phyloP scores from a whole-genome alignment of 2,329 filamentous ascomycete species.

The Nannizziopsis arthrosporioides region DNA sequence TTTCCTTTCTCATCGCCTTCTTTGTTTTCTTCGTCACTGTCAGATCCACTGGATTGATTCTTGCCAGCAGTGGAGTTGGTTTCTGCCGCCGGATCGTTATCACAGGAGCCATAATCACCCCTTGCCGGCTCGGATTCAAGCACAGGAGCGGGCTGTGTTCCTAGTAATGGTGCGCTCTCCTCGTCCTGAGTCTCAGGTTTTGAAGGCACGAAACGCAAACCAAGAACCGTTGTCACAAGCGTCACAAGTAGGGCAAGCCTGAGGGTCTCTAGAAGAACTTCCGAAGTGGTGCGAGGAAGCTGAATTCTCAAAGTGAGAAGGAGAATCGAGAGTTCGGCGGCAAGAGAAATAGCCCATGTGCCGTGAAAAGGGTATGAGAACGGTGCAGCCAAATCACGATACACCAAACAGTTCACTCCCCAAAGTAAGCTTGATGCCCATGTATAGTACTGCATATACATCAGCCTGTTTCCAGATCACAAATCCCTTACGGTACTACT shows the following conservation, averaged over 20 bases:
- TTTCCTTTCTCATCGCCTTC: background rate
- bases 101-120: slow-evolving; percentile 22
- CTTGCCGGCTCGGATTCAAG: slow-evolving; percentile 16
- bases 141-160: slow-evolving; percentile 16
- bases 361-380: slow-evolving; percentile 53
- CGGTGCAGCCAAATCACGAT: slow-evolving; percentile 41
- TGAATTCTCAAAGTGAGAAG: slow-evolving; percentile 27
- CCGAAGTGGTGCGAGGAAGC: slow-evolving; percentile 17
- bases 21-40: background rate
- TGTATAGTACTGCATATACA: slow-evolving; percentile 38
- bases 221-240: slow-evolving; percentile 14
- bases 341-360: slow-evolving; percentile 48
- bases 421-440: slow-evolving; percentile 55
- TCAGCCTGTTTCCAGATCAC: background rate
- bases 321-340: slow-evolving; percentile 44
- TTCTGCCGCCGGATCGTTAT: background rate
- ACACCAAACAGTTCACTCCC: slow-evolving; percentile 46
- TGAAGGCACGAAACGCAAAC: slow-evolving; percentile 4
- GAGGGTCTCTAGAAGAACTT: slow-evolving; percentile 15
- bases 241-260: slow-evolving; percentile 15
- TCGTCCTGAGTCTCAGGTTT: slow-evolving; percentile 14
- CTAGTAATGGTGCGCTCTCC: slow-evolving; percentile 18
- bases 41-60: background rate
- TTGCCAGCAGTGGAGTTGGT: background rate
- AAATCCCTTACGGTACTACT: slow-evolving; percentile 9